Percentiles rank a stretch among this genome's conserved stretches.
Conservation (phyloP, 495 filamentous ascomycete species). For the Daldinia bambusicola region DNA sequence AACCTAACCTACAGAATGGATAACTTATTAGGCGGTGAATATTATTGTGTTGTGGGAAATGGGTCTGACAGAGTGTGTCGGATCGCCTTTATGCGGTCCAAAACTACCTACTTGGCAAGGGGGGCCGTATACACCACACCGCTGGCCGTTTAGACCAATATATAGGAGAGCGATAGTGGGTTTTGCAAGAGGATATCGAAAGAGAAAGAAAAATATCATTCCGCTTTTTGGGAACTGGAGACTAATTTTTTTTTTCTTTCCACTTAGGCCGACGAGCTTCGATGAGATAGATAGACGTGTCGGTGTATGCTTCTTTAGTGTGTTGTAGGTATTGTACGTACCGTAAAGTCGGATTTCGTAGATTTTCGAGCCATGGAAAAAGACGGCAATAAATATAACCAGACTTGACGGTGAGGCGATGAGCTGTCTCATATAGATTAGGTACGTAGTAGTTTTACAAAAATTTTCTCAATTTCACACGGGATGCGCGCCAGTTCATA, state of each 20-base stretch:
- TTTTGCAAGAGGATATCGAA: background rate
- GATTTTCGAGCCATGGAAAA: constrained; percentile 2
- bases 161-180: background rate
- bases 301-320: constrained; percentile 1
- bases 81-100: constrained; percentile 36
- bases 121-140: constrained; percentile 19
- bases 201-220: background rate
- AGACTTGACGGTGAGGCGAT: constrained; percentile 20
- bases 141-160: constrained; percentile 2
- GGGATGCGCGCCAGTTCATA: constrained; percentile 20
- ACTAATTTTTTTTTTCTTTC: background rate
- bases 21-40: constrained; percentile 19
- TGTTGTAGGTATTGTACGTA: background rate
- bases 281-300: constrained; percentile 6
- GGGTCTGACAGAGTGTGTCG: constrained; percentile 28
- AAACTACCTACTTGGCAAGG: background rate
- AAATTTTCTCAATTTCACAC: background rate
- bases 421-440: constrained; percentile 20
- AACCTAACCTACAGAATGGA: no score
- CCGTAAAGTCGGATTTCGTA: background rate
- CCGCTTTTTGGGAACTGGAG: background rate
- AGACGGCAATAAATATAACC: background rate
- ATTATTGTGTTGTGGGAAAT: background rate
- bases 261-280: background rate
- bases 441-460: background rate